Percentiles rank a stretch among this genome's conserved stretches.
These are phyloP conservation scores for Neonectria coccinea DNA, from an alignment of 2,329 filamentous ascomycete genomes.

Conservation along the genomic window DNA sequence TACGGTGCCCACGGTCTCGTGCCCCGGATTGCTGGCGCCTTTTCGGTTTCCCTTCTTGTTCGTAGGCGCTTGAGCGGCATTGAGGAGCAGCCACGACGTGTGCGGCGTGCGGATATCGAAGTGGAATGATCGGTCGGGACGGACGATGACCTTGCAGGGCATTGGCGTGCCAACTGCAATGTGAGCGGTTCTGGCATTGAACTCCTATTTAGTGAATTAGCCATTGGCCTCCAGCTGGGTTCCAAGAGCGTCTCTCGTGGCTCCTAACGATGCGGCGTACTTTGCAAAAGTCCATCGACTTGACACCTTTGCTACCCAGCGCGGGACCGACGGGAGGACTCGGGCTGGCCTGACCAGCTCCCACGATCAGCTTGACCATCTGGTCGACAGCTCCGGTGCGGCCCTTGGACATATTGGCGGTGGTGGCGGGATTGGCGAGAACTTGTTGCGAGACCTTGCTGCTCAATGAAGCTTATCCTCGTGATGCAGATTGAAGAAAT, in stretches of 20 bases:
- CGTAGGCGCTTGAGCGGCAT: constrained; percentile 79
- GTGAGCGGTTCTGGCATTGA: constrained; percentile 93
- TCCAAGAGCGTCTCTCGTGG: not conserved
- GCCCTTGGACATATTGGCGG: constrained; percentile 64
- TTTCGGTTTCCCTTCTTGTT: constrained; percentile 82
- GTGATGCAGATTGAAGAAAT: constrained; percentile 46
- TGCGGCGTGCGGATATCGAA: constrained; percentile 95
- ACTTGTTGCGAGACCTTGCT: constrained; percentile 22
- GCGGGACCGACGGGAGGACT: constrained; percentile 97
- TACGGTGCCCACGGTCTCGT: constrained; percentile 84
- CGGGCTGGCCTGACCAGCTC: constrained; percentile 92
- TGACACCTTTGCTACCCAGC: constrained; percentile 96
- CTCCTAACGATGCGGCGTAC: constrained; percentile 58
- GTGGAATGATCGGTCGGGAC: constrained; percentile 90
- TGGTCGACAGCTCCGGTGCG: constrained; percentile 66
- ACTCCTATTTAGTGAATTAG: constrained; percentile 73
- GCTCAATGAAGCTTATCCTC: constrained; percentile 21
- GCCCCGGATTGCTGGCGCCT: constrained; percentile 79
- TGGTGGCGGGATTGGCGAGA: constrained; percentile 28
- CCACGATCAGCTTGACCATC: constrained; percentile 97
- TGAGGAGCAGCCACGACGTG: constrained; percentile 90
- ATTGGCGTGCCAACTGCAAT: constrained; percentile 86
- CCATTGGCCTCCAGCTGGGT: constrained; percentile 13
- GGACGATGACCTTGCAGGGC: constrained; percentile 90
- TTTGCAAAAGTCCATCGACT: constrained; percentile 99